These are phyloP conservation scores for Fusarium humuli DNA, from an alignment of 2,329 filamentous ascomycete species.

Conservation along the genomic window DNA sequence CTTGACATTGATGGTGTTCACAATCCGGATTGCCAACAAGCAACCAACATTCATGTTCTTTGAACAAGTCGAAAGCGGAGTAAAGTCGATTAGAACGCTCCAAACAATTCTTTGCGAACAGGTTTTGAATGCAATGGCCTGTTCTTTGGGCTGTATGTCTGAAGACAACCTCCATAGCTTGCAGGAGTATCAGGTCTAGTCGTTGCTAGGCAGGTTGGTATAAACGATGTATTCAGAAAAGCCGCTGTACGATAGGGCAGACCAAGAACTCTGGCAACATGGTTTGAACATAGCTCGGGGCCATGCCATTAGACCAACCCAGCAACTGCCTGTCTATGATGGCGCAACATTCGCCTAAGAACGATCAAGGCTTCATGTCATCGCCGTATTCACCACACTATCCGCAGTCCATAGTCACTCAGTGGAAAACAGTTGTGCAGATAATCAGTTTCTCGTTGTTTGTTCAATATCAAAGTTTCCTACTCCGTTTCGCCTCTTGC, in stretches of 20 bases:
- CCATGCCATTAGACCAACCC: not conserved
- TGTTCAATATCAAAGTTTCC: constrained; percentile 46
- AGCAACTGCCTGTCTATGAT: not conserved
- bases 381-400: not conserved
- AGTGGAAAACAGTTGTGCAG: not conserved
- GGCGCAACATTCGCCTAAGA: too few relatives aligned
- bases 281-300: not conserved
- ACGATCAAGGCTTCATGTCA: not conserved
- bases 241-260: not conserved
- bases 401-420: not conserved
- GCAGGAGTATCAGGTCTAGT: not conserved
- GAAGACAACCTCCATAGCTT: not conserved
- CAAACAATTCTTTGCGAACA: not conserved
- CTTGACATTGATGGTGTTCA: not conserved
- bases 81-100: not conserved
- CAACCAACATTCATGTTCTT: not conserved
- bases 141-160: not conserved
- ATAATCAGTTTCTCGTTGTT: constrained; percentile 37
- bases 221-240: not conserved
- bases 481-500: constrained; percentile 54
- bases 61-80: not conserved
- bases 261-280: not conserved
- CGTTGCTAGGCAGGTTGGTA: not conserved
- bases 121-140: not conserved
- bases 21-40: not conserved